A percentile compares a stretch with the other conserved stretches of the same genome.
Evolutionary conservation across 345 rosid genomes (phyloP).

Genomic region (Litchi chinensis): DNA sequence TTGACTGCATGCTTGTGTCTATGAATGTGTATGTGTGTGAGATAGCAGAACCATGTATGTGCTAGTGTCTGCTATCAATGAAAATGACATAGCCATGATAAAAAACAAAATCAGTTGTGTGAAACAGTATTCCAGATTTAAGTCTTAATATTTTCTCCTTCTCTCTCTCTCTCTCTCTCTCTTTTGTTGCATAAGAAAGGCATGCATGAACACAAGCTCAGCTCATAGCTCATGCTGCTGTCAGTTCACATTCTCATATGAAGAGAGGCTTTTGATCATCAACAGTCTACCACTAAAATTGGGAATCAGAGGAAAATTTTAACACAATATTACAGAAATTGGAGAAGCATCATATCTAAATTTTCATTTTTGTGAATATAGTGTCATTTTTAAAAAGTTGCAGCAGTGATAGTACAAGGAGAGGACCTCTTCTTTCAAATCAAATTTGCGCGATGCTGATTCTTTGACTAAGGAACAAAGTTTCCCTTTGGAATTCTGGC

Average conservation of each 20-base stretch:
- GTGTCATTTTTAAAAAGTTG: conserved; percentile 2
- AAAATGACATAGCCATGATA: not conserved
- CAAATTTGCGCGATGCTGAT: conserved; percentile 75
- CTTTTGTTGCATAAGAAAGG: not conserved
- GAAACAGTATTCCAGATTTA: not conserved
- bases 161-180: no score
- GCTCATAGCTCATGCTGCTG: not conserved
- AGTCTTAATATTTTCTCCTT: not conserved
- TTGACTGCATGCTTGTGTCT: not conserved
- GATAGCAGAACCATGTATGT: not conserved
- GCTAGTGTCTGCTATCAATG: not conserved
- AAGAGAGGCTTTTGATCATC: not conserved
- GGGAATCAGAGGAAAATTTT: not conserved
- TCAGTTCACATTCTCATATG: not conserved
- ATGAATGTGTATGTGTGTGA: not conserved
- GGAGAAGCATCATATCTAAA: conserved; percentile 1
- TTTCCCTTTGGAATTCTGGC: conserved; percentile 45
- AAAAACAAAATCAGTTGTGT: not conserved
- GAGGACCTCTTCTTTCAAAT: conserved; percentile 91
- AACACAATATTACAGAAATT: not conserved
- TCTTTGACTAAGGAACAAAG: conserved; percentile 69
- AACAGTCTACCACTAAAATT: conserved; percentile 1
- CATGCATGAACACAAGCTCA: conserved; percentile 2
- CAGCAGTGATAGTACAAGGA: conserved; percentile 20
- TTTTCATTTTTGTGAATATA: not conserved